These are phyloP conservation scores for Pterocarpus macrocarpus DNA, from an alignment of 306 rosid genomes.

Conservation along the genomic window DNA sequence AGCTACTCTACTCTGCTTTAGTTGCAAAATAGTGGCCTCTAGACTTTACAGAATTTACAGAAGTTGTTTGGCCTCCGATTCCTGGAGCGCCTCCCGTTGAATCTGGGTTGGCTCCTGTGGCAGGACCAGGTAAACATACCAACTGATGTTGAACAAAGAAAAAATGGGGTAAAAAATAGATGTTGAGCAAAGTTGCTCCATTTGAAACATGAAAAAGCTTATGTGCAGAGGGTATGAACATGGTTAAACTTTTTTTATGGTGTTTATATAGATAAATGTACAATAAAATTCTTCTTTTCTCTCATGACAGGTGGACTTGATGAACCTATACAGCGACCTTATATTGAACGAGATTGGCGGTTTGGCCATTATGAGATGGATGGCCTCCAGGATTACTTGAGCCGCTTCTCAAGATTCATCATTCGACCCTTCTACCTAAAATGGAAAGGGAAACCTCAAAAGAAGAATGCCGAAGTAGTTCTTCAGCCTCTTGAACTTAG, in stretches of 20 bases:
- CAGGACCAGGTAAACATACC: not conserved
- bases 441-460: constrained; percentile 56
- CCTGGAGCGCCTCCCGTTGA: not conserved
- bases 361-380: constrained; percentile 97
- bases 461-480: constrained; percentile 57
- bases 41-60: not conserved
- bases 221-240: not conserved
- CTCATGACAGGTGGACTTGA: constrained; percentile 81
- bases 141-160: constrained; percentile 1
- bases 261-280: constrained; percentile 20
- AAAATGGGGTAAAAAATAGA: not conserved
- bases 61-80: constrained; percentile 4
- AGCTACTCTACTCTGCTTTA: not conserved
- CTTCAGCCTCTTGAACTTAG: constrained; percentile 68
- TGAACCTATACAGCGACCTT: constrained; percentile 81
- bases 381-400: constrained; percentile 82
- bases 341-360: constrained; percentile 85
- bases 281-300: constrained; percentile 28
- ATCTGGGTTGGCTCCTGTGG: constrained; percentile 29
- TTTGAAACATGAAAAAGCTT: constrained; percentile 33
- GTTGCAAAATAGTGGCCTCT: not conserved
- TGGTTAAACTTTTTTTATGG: not conserved
- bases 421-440: constrained; percentile 56
- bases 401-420: constrained; percentile 69
- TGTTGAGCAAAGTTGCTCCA: constrained; percentile 17